A percentile compares a stretch with the other conserved stretches of the same genome.
These are phyloP conservation scores for Ophiostoma pallidulum DNA, from an alignment of 2,329 filamentous ascomycete genomes.

Conservation along the genomic window DNA sequence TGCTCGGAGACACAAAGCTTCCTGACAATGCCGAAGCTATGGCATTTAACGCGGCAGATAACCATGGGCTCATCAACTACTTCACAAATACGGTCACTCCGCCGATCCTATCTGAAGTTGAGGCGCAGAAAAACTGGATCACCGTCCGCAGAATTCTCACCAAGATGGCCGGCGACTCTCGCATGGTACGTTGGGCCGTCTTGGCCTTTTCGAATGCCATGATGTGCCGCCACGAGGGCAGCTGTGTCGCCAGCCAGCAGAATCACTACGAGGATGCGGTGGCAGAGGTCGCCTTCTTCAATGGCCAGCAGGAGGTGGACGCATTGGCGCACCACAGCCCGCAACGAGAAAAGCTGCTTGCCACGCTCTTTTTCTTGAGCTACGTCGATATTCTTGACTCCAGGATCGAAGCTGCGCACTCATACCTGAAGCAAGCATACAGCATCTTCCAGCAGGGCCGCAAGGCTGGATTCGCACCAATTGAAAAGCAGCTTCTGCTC, in stretches of 20 bases:
- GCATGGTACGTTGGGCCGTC: constrained; percentile 38
- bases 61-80: constrained; percentile 35
- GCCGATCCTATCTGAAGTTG: constrained; percentile 44
- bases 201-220: constrained; percentile 42
- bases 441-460: constrained; percentile 34
- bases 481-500: constrained; percentile 40
- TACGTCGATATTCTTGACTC: constrained; percentile 42
- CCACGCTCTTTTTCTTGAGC: constrained; percentile 43
- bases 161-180: constrained; percentile 36
- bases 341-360: constrained; percentile 34
- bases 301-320: constrained; percentile 6
- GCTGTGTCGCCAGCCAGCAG: constrained; percentile 25
- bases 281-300: constrained; percentile 22
- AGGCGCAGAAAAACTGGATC: constrained; percentile 43
- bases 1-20: neutral
- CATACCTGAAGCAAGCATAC: constrained; percentile 41
- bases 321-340: constrained; percentile 22
- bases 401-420: constrained; percentile 36
- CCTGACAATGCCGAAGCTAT: constrained; percentile 8
- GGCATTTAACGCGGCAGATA: constrained; percentile 17
- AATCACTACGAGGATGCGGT: constrained; percentile 30
- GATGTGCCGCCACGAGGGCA: constrained; percentile 28
- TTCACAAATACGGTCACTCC: constrained; percentile 41
- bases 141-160: constrained; percentile 39
- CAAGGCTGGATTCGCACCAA: constrained; percentile 26